Conservation (phyloP, 257 asterid genomes). For the Henckelia pumila region DNA sequence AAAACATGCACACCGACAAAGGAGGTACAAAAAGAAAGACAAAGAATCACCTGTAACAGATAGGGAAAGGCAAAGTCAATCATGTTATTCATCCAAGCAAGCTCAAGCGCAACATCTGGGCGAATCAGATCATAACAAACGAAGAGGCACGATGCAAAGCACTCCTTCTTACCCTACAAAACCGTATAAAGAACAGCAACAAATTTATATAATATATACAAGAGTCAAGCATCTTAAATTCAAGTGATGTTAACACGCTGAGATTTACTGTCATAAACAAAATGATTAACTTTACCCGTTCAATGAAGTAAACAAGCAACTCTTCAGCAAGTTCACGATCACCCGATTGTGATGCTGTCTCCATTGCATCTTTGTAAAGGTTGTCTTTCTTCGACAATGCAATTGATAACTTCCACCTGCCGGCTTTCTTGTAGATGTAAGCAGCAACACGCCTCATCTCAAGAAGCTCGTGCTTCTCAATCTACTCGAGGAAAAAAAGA, state of each 20-base stretch:
- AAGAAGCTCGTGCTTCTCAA: conserved; percentile 93
- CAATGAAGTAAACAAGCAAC: conserved; percentile 86
- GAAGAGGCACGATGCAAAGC: conserved; percentile 91
- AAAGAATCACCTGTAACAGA: conserved; percentile 71
- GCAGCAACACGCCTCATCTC: conserved; percentile 99
- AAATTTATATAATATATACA: too few species aligned
- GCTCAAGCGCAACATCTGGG: conserved; percentile 83
- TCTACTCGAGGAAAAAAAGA: conserved; percentile 40
- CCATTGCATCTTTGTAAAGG: conserved; percentile 95
- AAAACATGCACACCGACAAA: not conserved
- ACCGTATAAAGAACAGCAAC: conserved; percentile 21
- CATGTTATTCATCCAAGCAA: conserved; percentile 97
- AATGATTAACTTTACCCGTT: conserved; percentile 48
- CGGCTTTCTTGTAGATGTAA: conserved; percentile 90
- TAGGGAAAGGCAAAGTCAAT: conserved; percentile 90
- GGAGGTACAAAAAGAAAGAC: not conserved
- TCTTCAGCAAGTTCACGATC: conserved; percentile 98
- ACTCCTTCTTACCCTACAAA: conserved; percentile 90
- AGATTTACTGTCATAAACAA: not conserved
- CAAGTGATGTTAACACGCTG: not conserved
- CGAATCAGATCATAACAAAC: conserved; percentile 92
- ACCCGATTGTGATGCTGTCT: conserved; percentile 95
- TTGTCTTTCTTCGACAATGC: conserved; percentile 93
- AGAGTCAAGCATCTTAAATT: not conserved
- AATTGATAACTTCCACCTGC: conserved; percentile 95